Base-by-base conservation (phyloP, 1,284 basidiomycete species). In the Fereydounia khargensis region DNA sequence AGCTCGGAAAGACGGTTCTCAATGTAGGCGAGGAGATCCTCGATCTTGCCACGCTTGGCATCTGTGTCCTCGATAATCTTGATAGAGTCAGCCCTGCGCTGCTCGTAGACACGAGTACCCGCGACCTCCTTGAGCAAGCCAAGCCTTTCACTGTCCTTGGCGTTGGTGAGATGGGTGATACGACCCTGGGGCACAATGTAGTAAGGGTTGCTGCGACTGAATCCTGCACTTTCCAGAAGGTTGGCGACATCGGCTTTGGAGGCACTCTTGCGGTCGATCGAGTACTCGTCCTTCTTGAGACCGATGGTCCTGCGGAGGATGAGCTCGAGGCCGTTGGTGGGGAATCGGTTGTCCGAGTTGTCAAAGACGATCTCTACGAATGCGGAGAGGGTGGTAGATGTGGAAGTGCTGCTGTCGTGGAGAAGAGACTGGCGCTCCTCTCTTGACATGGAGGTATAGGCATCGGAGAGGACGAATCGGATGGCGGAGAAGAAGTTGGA, bases 41-140 rank as follows among this genome's bases (percentile, higher is more conserved):
- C 85, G 57, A 98, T 96, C 78, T 96, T 97, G 23, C 82, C 80
- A 13, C 91, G 85, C 74, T 97, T 97, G 2, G 87, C 82, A 52
- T 92, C 90, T n/a, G 95, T 98, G 72, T 97, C 92, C 32, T 89
- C 83, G 88, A 98, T 95, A 76, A 98, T 94, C 44, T 89, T 87
- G 22, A 94, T 81, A 10, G 90, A 94, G 75, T 98, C 94, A 1
- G 87, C 70, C 11, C 95, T 84, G 39, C 94, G 86, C 71, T 95
- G 88, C 77, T 98, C 95, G 76, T 99, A 99, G 1, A 98, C 91
- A 68, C 95, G 90, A 0, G 95, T 98, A 1, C 95, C 95, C 0
- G 95, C 95, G 0, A 99, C 94, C 76, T 99, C 95, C 73, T 99
- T 98, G 39, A 99, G 81, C 14, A 98, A 81, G 1, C 88, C 85